phyloP scores from a whole-genome alignment of 129 eudicot species.

The Deinandra increscens region DNA sequence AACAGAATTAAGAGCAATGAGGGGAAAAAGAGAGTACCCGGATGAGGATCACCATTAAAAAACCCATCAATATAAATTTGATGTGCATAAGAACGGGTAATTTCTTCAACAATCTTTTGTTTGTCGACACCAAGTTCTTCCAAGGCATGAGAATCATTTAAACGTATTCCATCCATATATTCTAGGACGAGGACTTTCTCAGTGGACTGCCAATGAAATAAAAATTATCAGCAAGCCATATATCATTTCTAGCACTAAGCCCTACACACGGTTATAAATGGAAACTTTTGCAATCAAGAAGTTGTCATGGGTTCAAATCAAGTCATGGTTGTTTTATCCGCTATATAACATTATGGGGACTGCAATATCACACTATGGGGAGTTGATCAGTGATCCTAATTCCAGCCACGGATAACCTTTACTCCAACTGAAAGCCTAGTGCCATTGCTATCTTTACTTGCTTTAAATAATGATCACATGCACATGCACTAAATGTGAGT shows the following conservation, averaged over 20 bases:
- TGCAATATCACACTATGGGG: not conserved
- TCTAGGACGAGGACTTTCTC: slow-evolving; percentile 85
- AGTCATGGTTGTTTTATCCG: slow-evolving; percentile 2
- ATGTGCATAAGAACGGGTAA: slow-evolving; percentile 96
- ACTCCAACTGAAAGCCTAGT: not conserved
- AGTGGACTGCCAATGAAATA: slow-evolving; percentile 61
- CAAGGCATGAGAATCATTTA: slow-evolving; percentile 69
- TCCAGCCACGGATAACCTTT: not conserved
- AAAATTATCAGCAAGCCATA: slow-evolving; percentile 13
- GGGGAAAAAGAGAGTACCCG: slow-evolving; percentile 37
- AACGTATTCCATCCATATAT: slow-evolving; percentile 92
- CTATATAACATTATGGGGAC: not conserved
- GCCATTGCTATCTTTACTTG: slow-evolving; percentile 6
- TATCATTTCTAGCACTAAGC: not conserved
- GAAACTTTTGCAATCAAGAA: slow-evolving; percentile 1
- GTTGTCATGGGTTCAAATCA: not conserved
- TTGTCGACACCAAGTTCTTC: slow-evolving; percentile 77
- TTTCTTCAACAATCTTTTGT: slow-evolving; percentile 96
- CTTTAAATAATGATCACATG: not conserved
- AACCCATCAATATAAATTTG: slow-evolving; percentile 97
- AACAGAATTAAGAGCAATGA: not conserved
- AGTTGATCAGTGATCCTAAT: not conserved
- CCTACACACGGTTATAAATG: not conserved
- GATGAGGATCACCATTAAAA: slow-evolving; percentile 99
- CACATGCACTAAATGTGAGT: not conserved